phyloP scores from a whole-genome alignment of 164 flowering plant species.

The Vitis cinerea region DNA sequence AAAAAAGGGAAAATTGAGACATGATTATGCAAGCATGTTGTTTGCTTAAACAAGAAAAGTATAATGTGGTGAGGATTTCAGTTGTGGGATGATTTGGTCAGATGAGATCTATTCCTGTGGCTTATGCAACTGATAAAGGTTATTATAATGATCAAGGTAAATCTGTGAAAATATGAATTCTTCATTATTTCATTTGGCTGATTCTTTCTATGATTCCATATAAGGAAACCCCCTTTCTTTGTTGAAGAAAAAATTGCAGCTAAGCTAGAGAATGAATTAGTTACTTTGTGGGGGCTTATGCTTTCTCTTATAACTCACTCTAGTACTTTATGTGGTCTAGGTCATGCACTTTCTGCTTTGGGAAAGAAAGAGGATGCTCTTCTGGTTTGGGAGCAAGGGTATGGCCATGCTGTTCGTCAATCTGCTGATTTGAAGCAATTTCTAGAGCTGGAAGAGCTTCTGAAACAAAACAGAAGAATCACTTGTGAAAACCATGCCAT shows the following conservation, averaged over 20 bases:
- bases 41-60: too few species aligned
- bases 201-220: background rate
- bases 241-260: background rate
- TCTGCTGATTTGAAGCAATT: constrained; percentile 81
- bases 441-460: constrained; percentile 84
- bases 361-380: constrained; percentile 83
- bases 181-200: background rate
- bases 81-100: too few species aligned
- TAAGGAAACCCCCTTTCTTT: background rate
- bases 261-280: background rate
- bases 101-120: too few species aligned
- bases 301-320: background rate
- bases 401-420: constrained; percentile 60
- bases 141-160: too few species aligned
- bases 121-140: too few species aligned
- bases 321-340: constrained; percentile 32
- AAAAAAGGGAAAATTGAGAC: too few species aligned
- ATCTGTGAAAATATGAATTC: background rate
- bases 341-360: constrained; percentile 73
- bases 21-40: too few species aligned
- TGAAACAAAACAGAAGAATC: constrained; percentile 38
- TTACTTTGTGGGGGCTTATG: too few species aligned
- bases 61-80: too few species aligned
- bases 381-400: constrained; percentile 77
- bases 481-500: constrained; percentile 22